phyloP scores from a whole-genome alignment of 257 asterid genomes.

The Solanum habrochaites region DNA sequence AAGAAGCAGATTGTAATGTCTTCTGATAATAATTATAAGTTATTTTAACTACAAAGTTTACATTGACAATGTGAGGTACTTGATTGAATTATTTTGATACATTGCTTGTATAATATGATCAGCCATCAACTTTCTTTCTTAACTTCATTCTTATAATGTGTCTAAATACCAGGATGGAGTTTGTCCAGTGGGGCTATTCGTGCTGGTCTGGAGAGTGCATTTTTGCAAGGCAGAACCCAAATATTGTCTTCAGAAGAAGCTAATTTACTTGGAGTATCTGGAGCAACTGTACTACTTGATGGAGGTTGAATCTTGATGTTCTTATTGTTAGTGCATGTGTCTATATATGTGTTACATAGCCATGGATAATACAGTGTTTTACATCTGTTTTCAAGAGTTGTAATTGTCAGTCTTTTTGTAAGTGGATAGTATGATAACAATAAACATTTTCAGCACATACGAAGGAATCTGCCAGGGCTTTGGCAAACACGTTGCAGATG shows the following conservation, averaged over 20 bases:
- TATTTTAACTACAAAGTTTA: neutral
- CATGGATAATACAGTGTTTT: neutral
- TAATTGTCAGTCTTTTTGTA: neutral
- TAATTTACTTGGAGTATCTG: slow-evolving; percentile 52
- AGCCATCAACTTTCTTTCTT: neutral
- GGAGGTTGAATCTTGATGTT: slow-evolving; percentile 54
- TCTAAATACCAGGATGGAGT: slow-evolving; percentile 23
- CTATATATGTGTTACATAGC: neutral
- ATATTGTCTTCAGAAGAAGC: slow-evolving; percentile 59
- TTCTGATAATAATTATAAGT: neutral
- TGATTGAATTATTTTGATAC: neutral
- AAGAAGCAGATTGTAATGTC: neutral
- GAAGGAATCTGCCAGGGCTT: slow-evolving; percentile 82
- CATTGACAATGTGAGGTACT: neutral
- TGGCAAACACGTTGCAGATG: slow-evolving; percentile 46
- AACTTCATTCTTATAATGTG: neutral
- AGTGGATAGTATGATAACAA: neutral
- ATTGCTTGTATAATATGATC: neutral
- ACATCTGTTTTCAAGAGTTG: neutral
- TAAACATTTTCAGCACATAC: slow-evolving; percentile 69
- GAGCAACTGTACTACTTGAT: slow-evolving; percentile 58
- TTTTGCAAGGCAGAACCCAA: slow-evolving; percentile 78
- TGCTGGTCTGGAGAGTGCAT: slow-evolving; percentile 55
- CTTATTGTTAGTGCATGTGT: neutral
- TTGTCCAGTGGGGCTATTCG: slow-evolving; percentile 54